A percentile compares a stretch with the other conserved stretches of the same genome.
These are phyloP conservation scores for Saccharomyces hybrid DNA, from an alignment of 1,139 yeast genomes.

Conservation along the genomic window DNA sequence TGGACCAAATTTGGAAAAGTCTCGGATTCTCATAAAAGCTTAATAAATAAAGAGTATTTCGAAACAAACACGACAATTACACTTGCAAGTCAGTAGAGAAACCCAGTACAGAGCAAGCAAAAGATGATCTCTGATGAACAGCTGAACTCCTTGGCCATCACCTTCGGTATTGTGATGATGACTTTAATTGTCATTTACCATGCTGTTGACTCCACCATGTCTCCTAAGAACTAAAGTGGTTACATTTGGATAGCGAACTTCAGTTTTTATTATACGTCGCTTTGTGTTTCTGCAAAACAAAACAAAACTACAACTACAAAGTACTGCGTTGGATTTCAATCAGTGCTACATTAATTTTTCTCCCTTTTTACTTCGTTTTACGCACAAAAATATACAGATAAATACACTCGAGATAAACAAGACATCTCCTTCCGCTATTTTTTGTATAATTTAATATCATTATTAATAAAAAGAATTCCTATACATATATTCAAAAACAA, in stretches of 20 bases:
- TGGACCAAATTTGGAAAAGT: background rate
- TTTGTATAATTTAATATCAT: slow-evolving; percentile 1
- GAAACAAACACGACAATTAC: background rate
- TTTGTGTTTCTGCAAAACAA: background rate
- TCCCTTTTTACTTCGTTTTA: background rate
- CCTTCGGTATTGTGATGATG: slow-evolving; percentile 70
- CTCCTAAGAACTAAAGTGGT: background rate
- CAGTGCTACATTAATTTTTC: background rate
- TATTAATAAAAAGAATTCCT: background rate
- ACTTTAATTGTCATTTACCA: slow-evolving; percentile 67
- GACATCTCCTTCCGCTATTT: background rate
- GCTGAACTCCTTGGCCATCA: slow-evolving; percentile 62
- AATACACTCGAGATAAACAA: background rate
- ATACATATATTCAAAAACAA: background rate
- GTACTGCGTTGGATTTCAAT: background rate
- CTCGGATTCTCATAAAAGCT: background rate
- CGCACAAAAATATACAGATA: background rate
- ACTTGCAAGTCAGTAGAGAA: background rate
- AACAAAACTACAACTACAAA: background rate
- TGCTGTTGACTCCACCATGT: slow-evolving; percentile 34
- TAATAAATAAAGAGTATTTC: background rate
- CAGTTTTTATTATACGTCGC: background rate
- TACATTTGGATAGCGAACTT: background rate
- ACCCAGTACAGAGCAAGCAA: background rate
- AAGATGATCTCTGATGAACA: slow-evolving; percentile 76